These are phyloP conservation scores for Lactifluus subvellereus DNA, from an alignment of 768 basidiomycete species.

Conservation along the genomic window DNA sequence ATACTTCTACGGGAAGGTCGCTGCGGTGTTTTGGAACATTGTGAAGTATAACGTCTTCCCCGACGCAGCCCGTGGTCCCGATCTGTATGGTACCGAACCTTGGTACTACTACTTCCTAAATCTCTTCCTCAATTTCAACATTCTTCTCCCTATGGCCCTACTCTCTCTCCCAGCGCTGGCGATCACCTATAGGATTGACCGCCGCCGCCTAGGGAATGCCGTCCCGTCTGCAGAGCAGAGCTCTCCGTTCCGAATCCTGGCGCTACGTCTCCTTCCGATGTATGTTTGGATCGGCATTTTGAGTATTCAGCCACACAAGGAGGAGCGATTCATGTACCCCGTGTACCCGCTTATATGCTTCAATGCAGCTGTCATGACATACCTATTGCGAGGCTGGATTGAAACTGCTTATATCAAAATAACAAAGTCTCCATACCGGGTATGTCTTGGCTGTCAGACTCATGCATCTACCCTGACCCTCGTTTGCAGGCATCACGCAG, in stretches of 20 bases:
- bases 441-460: constrained; percentile 35
- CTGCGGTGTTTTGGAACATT: constrained; percentile 89
- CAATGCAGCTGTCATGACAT: constrained; percentile 87
- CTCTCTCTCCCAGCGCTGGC: constrained; percentile 71
- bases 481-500: constrained; percentile 65
- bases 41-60: constrained; percentile 90
- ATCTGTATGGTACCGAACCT: constrained; percentile 89
- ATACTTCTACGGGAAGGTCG: constrained; percentile 73
- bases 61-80: constrained; percentile 71
- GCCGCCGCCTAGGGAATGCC: constrained; percentile 60
- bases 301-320: constrained; percentile 84
- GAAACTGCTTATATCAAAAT: constrained; percentile 67
- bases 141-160: constrained; percentile 74
- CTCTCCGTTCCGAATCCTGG: constrained; percentile 74
- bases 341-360: constrained; percentile 88
- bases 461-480: constrained; percentile 4
- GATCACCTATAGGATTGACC: constrained; percentile 70
- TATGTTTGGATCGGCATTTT: constrained; percentile 89
- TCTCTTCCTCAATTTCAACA: constrained; percentile 91
- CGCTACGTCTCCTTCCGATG: constrained; percentile 74
- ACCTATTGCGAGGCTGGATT: constrained; percentile 80
- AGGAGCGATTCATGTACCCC: constrained; percentile 98
- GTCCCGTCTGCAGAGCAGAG: constrained; percentile 51
- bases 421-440: constrained; percentile 82
- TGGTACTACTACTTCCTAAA: constrained; percentile 84